phyloP scores from a whole-genome alignment of 2,329 filamentous ascomycete genomes.

The Monilinia fructicola region DNA sequence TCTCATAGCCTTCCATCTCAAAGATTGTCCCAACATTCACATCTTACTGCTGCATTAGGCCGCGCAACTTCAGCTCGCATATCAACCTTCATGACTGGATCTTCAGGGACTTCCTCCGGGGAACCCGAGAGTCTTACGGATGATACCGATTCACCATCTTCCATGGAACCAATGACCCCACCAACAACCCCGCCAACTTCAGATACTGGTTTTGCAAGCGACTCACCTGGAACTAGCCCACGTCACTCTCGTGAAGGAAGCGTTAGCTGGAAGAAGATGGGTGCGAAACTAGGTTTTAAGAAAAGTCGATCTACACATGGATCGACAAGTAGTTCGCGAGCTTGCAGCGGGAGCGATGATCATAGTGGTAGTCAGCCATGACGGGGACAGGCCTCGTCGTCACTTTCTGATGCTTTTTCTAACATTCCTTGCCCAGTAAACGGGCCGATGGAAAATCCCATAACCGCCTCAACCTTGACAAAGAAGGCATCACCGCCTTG shows the following conservation, averaged over 20 bases:
- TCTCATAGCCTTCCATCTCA: slow-evolving; percentile 33
- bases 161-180: slow-evolving; percentile 68
- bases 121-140: slow-evolving; percentile 57
- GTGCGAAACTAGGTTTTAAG: slow-evolving; percentile 59
- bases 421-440: slow-evolving; percentile 36
- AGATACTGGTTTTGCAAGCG: slow-evolving; percentile 42
- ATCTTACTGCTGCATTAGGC: slow-evolving; percentile 35
- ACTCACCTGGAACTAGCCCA: slow-evolving; percentile 36
- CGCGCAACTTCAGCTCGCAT: slow-evolving; percentile 32
- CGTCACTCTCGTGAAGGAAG: slow-evolving; percentile 30
- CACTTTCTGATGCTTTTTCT: slow-evolving; percentile 43
- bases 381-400: slow-evolving; percentile 58
- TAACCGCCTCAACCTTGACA: slow-evolving; percentile 26
- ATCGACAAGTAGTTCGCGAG: slow-evolving; percentile 45
- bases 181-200: slow-evolving; percentile 69
- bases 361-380: slow-evolving; percentile 50
- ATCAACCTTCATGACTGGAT: slow-evolving; percentile 34
- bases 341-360: slow-evolving; percentile 37
- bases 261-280: slow-evolving; percentile 62
- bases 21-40: slow-evolving; percentile 36
- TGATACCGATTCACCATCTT: slow-evolving; percentile 56
- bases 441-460: slow-evolving; percentile 35
- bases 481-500: slow-evolving; percentile 28
- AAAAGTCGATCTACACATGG: slow-evolving; percentile 50
- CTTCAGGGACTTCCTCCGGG: slow-evolving; percentile 48